Evolutionary conservation across 129 eudicot genomes (phyloP), one percentile per base, ranked within the genome.

Genomic region (Arctium minus): DNA sequence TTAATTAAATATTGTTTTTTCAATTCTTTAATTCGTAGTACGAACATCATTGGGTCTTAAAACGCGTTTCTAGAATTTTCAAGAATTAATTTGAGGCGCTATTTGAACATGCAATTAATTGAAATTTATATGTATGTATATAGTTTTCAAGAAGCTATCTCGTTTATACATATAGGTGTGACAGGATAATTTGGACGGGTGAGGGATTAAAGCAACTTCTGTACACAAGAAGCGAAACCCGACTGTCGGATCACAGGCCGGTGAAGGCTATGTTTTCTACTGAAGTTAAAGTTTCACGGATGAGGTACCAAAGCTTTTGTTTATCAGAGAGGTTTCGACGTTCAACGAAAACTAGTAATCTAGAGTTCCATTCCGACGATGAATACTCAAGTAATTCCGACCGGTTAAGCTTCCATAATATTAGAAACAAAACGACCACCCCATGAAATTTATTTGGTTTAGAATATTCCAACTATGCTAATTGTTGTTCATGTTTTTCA

Each of bases 161-260:
- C 5, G 32, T 22, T 60, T 60, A 60, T 12, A 53, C 3, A 0
- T 30, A 72, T 78, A 92, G 97, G 97, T 92, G 97, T 46, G 97
- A 92, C n/a, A 75, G 97, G 79, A 89, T 92, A 74, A 85, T 92
- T 33, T 92, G 97, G 97, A 86, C 32, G 1, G 97, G 97, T 0
- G 89, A 90, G 69, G 97, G 92, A 27, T 11, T 92, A 44, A 92
- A 90, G 86, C 94, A 88, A 80, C 86, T 78, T 31, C 1, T 31
- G 9, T 92, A 92, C 80, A 67, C 85, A 11, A 87, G 97, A 86
- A 69, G 84, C 9, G 94, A 92, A 87, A 83, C 86, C 8, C 87
- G 77, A 40, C 46, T 92, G 15, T 92, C 97, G 0, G 97, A 92
- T 88, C 97, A 92, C 67, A 86, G 94, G 17, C 94, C 97, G 0